These are phyloP conservation scores for Neurospora sp. DNA, from an alignment of 495 filamentous ascomycete genomes.

Conservation along the genomic window DNA sequence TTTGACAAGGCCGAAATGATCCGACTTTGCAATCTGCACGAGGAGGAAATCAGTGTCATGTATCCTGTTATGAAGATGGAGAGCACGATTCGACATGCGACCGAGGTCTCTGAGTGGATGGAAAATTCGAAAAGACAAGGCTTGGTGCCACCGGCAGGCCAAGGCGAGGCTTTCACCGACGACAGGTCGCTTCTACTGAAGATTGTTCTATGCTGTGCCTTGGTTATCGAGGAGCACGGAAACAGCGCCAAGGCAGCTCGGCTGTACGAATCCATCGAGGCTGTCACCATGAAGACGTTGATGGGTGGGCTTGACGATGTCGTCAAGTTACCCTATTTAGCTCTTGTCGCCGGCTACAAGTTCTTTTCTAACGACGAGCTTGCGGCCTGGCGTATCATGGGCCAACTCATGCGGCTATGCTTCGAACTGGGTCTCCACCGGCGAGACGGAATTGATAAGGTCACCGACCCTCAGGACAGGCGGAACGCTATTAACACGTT, in stretches of 20 bases:
- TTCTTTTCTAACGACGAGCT: conserved; percentile 75
- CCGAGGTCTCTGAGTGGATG: conserved; percentile 58
- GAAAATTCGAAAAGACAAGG: conserved; percentile 33
- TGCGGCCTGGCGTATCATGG: conserved; percentile 70
- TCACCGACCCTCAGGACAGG: conserved; percentile 53
- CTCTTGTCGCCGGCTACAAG: conserved; percentile 70
- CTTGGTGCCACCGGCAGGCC: conserved; percentile 9
- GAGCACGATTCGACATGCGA: conserved; percentile 51
- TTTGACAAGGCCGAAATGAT: conserved; percentile 61
- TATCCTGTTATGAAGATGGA: conserved; percentile 72
- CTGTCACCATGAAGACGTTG: conserved; percentile 56
- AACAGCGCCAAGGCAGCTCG: conserved; percentile 60
- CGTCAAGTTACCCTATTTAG: conserved; percentile 60
- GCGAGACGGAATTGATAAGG: conserved; percentile 57
- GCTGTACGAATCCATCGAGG: conserved; percentile 61
- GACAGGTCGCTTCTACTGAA: conserved; percentile 63
- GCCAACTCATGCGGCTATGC: conserved; percentile 63
- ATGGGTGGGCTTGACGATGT: conserved; percentile 55
- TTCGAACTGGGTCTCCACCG: conserved; percentile 74
- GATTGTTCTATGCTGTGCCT: conserved; percentile 64
- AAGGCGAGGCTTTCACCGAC: conserved; percentile 56
- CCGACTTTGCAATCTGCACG: conserved; percentile 60
- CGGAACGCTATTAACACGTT: conserved; percentile 55
- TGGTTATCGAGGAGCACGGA: conserved; percentile 65
- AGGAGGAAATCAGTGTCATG: conserved; percentile 81